Percentiles rank a stretch among this genome's conserved stretches.
Evolutionary conservation across 2,329 filamentous ascomycete species (phyloP).

Genomic region (Dryadomyces quercivorus): DNA sequence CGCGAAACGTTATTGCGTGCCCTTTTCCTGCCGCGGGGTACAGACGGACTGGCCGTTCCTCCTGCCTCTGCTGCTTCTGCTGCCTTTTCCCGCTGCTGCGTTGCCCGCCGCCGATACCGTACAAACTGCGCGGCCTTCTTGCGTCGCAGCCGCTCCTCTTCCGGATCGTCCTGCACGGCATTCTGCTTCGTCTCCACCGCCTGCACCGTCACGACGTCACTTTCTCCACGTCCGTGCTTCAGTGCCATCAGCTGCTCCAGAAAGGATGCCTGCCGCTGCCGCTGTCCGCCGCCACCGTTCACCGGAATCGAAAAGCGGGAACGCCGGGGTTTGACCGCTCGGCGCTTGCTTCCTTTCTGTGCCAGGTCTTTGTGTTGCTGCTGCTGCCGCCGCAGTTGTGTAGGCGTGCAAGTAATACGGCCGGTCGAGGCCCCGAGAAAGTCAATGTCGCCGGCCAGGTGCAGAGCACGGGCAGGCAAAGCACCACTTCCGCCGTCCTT

Average conservation of each 20-base stretch:
- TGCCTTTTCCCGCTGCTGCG: neutral
- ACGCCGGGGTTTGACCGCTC: neutral
- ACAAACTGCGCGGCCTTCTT: constrained; percentile 1
- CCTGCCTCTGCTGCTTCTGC: neutral
- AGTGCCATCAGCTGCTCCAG: constrained; percentile 14
- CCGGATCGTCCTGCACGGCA: constrained; percentile 6
- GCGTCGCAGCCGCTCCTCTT: constrained; percentile 4
- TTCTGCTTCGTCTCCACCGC: constrained; percentile 10
- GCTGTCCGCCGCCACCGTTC: constrained; percentile 6
- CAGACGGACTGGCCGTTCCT: neutral
- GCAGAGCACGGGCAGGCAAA: neutral
- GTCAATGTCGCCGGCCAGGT: constrained; percentile 10
- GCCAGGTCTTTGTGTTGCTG: no score
- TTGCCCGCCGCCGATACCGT: neutral
- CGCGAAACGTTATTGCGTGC: neutral
- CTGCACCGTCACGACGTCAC: constrained; percentile 14
- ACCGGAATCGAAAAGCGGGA: constrained; percentile 13
- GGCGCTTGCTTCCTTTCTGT: neutral
- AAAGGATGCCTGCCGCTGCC: constrained; percentile 12
- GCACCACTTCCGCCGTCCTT: neutral
- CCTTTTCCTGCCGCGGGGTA: neutral
- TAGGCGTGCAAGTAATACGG: constrained; percentile 10
- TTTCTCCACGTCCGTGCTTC: constrained; percentile 12
- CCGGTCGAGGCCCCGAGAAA: constrained; percentile 18
- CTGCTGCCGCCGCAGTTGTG: constrained; percentile 8